Conservation (phyloP, 2,329 filamentous ascomycete species). For the Cladosporium sp. region DNA sequence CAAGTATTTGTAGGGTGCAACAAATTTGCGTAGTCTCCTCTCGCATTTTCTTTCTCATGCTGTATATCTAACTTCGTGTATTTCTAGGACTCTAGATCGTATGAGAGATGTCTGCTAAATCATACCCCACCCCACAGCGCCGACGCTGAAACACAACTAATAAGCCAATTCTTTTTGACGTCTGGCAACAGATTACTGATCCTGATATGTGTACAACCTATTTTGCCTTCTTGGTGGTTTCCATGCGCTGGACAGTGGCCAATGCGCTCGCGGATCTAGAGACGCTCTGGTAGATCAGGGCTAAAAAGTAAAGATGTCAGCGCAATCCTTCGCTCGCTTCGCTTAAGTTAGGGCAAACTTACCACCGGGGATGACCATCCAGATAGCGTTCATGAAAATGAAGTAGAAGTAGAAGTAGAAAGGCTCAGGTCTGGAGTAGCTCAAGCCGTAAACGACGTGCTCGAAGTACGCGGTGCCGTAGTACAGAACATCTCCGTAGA, state of each 20-base stretch:
- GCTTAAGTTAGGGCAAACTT: conserved; percentile 28
- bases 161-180: background rate
- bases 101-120: background rate
- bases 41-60: too few relatives aligned
- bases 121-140: background rate
- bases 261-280: conserved; percentile 23
- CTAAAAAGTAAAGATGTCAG: conserved; percentile 16
- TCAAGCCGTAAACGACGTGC: conserved; percentile 49
- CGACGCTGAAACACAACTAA: background rate
- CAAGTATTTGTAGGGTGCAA: too few relatives aligned
- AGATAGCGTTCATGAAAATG: conserved; percentile 62
- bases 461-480: conserved; percentile 62
- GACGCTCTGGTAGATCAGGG: conserved; percentile 26
- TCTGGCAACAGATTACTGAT: background rate
- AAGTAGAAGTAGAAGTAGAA: conserved; percentile 66
- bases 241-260: conserved; percentile 17
- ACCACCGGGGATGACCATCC: conserved; percentile 60
- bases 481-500: conserved; percentile 62
- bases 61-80: background rate
- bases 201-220: background rate
- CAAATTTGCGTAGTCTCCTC: too few relatives aligned
- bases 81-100: background rate
- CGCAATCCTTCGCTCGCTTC: conserved; percentile 1
- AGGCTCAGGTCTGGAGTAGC: conserved; percentile 58
- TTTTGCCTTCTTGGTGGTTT: conserved; percentile 22